These are phyloP conservation scores for Encephalitozoon intestinalis DNA, from an alignment of 371 early-diverging fungal species.

Conservation along the genomic window DNA sequence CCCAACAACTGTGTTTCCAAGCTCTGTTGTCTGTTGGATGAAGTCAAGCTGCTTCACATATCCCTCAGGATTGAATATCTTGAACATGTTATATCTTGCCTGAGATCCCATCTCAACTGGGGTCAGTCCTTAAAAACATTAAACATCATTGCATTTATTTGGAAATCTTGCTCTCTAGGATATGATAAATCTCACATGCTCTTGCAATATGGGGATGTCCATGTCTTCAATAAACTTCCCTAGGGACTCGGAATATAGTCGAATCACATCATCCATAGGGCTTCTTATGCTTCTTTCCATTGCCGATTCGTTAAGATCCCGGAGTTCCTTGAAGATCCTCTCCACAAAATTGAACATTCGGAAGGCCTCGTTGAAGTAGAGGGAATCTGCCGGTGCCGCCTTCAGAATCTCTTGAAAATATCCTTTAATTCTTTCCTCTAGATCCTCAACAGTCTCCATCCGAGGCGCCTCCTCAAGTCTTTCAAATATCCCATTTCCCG, in stretches of 20 bases:
- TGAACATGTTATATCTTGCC: constrained; percentile 2
- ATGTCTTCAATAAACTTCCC: constrained; percentile 38
- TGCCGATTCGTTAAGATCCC: constrained; percentile 24
- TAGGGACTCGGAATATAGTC: constrained; percentile 37
- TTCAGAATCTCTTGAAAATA: constrained; percentile 19
- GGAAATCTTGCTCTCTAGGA: background rate
- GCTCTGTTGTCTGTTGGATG: constrained; percentile 47
- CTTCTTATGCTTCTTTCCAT: constrained; percentile 6
- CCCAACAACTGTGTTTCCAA: constrained; percentile 56
- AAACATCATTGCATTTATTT: background rate
- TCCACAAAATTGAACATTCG: constrained; percentile 30
- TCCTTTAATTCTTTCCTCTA: constrained; percentile 11
- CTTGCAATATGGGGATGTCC: constrained; percentile 21
- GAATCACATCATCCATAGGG: constrained; percentile 27
- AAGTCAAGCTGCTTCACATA: constrained; percentile 55
- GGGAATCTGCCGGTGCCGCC: background rate
- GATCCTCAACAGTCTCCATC: constrained; percentile 8
- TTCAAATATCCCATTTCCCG: constrained; percentile 5
- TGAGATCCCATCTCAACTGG: constrained; percentile 1
- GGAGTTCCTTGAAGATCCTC: constrained; percentile 34
- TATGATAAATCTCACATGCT: constrained; percentile 45
- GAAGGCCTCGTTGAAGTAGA: constrained; percentile 27
- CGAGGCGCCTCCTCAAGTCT: constrained; percentile 4
- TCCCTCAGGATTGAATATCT: constrained; percentile 60
- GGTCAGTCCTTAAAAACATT: background rate